These are phyloP conservation scores for Phoma sp. DNA, from an alignment of 2,329 filamentous ascomycete genomes.

Conservation along the genomic window DNA sequence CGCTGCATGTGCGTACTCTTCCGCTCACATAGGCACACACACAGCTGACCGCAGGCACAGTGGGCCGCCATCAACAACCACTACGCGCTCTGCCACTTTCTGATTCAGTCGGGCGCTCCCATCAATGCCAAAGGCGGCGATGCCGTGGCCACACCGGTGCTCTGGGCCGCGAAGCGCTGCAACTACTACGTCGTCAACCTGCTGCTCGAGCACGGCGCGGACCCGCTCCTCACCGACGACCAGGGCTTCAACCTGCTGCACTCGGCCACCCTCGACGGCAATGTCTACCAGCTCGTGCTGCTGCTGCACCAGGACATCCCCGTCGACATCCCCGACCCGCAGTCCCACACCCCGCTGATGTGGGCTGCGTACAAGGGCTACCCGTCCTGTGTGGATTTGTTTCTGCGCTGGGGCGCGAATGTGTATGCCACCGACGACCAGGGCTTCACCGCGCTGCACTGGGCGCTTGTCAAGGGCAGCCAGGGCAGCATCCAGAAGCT, in stretches of 20 bases:
- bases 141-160: conserved; percentile 88
- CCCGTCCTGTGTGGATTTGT: conserved; percentile 87
- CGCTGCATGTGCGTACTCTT: conserved; percentile 75
- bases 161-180: conserved; percentile 96
- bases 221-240: conserved; percentile 88
- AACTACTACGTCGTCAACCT: conserved; percentile 97
- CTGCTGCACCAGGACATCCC: conserved; percentile 94
- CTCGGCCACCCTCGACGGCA: conserved; percentile 95
- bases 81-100: conserved; percentile 94
- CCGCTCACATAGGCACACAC: background rate
- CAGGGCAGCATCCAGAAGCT: conserved; percentile 89
- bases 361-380: conserved; percentile 99
- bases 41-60: conserved; percentile 55
- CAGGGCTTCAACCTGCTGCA: conserved; percentile 99
- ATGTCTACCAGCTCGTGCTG: conserved; percentile 85
- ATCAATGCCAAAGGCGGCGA: conserved; percentile 96
- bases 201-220: conserved; percentile 86
- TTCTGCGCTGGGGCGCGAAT: conserved; percentile 92
- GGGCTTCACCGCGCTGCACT: conserved; percentile 93
- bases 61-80: conserved; percentile 99
- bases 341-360: conserved; percentile 94
- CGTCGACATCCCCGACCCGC: conserved; percentile 86
- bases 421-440: conserved; percentile 90
- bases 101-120: conserved; percentile 83
- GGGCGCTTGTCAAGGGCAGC: conserved; percentile 93